phyloP scores from a whole-genome alignment of 2,329 filamentous ascomycete species.

The Sporothrix humicola region DNA sequence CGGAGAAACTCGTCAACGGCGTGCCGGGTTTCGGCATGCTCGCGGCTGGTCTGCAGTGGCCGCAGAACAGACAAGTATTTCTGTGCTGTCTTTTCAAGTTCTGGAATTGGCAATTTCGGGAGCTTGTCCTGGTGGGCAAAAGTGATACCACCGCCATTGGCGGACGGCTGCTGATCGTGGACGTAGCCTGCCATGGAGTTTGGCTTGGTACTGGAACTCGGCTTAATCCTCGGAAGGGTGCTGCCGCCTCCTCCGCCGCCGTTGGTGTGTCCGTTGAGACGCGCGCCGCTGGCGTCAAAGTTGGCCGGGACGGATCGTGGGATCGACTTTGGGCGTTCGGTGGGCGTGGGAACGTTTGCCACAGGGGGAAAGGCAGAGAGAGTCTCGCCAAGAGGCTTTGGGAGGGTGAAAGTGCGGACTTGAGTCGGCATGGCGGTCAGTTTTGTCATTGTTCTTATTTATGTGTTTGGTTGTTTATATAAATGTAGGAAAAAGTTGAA shows the following conservation, averaged over 20 bases:
- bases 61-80: constrained; percentile 80
- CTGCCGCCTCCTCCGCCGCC: constrained; percentile 28
- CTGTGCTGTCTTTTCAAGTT: constrained; percentile 76
- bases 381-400: constrained; percentile 74
- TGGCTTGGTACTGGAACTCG: constrained; percentile 36
- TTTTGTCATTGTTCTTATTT: constrained; percentile 39
- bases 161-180: constrained; percentile 58
- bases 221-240: constrained; percentile 36
- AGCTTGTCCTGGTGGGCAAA: constrained; percentile 88
- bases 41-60: constrained; percentile 79
- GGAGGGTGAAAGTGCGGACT: constrained; percentile 72
- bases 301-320: constrained; percentile 50
- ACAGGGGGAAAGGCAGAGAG: constrained; percentile 56
- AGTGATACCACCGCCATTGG: constrained; percentile 72
- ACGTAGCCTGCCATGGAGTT: constrained; percentile 42
- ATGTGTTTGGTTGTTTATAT: neutral
- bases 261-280: constrained; percentile 41
- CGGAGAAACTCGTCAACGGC: constrained; percentile 84
- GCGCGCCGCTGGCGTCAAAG: constrained; percentile 46
- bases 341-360: neutral
- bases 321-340: constrained; percentile 42
- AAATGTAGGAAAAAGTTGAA: neutral
- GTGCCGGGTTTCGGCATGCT: constrained; percentile 80
- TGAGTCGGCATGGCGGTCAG: constrained; percentile 65
- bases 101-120: constrained; percentile 90